Conservation (phyloP, 768 basidiomycete species). For the Naganishia kalamii region DNA sequence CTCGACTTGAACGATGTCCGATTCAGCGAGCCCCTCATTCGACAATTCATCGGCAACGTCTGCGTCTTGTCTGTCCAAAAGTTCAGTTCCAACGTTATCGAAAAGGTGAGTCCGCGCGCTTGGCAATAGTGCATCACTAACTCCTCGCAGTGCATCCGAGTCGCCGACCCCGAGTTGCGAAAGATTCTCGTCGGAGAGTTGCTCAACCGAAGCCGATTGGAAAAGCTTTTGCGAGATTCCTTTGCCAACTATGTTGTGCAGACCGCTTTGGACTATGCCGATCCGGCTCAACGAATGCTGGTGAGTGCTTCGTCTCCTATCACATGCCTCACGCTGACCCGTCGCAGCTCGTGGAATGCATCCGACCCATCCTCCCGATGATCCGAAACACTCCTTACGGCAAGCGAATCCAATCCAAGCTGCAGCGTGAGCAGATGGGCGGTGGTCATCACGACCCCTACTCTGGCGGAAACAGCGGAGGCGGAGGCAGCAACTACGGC, state of each 20-base stretch:
- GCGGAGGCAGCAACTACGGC: constrained; percentile 26
- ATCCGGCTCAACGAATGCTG: constrained; percentile 75
- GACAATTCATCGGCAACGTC: constrained; percentile 95
- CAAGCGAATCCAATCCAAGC: constrained; percentile 96
- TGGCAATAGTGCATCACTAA: not conserved
- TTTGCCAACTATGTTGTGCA: constrained; percentile 94
- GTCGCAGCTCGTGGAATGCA: constrained; percentile 75
- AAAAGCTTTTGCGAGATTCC: constrained; percentile 91
- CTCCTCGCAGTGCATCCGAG: constrained; percentile 64
- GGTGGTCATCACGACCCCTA: constrained; percentile 32
- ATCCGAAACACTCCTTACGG: constrained; percentile 99
- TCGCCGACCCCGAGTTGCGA: constrained; percentile 88
- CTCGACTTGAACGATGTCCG: constrained; percentile 96
- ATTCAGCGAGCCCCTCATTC: constrained; percentile 94
- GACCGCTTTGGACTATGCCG: constrained; percentile 97
- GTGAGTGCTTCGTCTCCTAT: constrained; percentile 46
- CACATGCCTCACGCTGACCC: not conserved
- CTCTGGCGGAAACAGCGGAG: constrained; percentile 24
- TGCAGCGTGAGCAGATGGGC: constrained; percentile 87
- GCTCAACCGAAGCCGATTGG: constrained; percentile 84
- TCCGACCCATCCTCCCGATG: constrained; percentile 93
- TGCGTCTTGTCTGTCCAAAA: constrained; percentile 97
- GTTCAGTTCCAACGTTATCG: constrained; percentile 98
- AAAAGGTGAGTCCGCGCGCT: constrained; percentile 55
- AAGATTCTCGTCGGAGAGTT: constrained; percentile 93